Base-by-base conservation (phyloP, 257 asterid genomes). In the Pogostemon cablin region DNA sequence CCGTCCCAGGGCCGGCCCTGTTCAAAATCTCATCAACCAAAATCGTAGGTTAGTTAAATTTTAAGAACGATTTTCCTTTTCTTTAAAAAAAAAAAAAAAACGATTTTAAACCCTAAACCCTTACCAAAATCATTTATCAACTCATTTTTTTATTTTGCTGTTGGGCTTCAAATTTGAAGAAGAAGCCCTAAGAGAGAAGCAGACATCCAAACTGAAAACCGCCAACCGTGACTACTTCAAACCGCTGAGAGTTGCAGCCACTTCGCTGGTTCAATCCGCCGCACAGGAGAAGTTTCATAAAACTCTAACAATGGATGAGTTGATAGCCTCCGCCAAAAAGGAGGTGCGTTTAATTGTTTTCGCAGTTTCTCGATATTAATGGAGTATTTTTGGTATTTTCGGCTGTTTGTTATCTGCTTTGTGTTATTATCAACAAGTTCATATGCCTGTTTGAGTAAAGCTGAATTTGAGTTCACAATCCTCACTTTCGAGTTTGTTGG, bases 291-390 rank as follows among this genome's bases (percentile, higher is more conserved):
- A 25, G 32, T 25, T 25, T 25, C n/a, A 48, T 7, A 70, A n/a
- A 8, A 38, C 17, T 6, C 20, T 50, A 58, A 66, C 7, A 34
- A 83, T 83, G 87, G 87, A 80, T 2, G 76, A 80, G 17, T 62
- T 81, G 53, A 61, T 84, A 62, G 73, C 72, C 68, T 76, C 84
- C n/a, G 81, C 79, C 1, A 72, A 71, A 7, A 78, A 84, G 32
- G 86, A 84, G 84, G 88, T 81, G 53, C 11, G 7, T 73, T 43
- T 39, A 40, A 4, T 41, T 3, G 1, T 41, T 41, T 41, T 41
- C 7, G 5, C 7, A 41, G 7, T 66, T n/a, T 35, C 0, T 65
- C 47, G 41, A 35, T 52, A 6, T 15, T 49, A 69, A 34, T 69
- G 40, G 42, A 39, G 10, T 47, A 7, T 62, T 65, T 32, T 60